Conservation (phyloP, 2,329 filamentous ascomycete genomes). For the Macrophomina tecta region DNA sequence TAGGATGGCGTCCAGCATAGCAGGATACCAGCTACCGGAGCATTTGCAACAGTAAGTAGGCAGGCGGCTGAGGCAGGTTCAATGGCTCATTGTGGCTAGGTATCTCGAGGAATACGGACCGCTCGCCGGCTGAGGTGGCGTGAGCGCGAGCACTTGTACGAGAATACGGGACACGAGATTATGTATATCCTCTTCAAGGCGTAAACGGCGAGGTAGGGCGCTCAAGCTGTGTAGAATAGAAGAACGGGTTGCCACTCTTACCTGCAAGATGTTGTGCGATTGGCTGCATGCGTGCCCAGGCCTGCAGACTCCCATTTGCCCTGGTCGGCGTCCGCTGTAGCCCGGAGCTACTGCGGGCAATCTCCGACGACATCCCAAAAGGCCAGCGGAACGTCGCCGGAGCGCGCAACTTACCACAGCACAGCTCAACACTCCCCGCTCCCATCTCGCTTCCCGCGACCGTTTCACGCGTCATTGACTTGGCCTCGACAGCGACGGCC, state of each 20-base stretch:
- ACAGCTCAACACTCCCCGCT: neutral
- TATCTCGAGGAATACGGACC: slow-evolving; percentile 55
- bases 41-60: slow-evolving; percentile 55
- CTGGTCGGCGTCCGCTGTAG: neutral
- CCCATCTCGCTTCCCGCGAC: neutral
- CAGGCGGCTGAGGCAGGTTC: neutral
- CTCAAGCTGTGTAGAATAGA: slow-evolving; percentile 8
- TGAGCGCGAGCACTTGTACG: neutral
- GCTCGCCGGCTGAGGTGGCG: slow-evolving; percentile 19
- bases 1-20: slow-evolving; percentile 49
- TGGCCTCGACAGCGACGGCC: slow-evolving; percentile 2
- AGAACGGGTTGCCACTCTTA: neutral
- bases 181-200: neutral
- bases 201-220: neutral
- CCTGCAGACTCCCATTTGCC: neutral
- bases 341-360: slow-evolving; percentile 1
- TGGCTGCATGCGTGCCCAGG: neutral
- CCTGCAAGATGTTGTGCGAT: neutral
- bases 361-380: slow-evolving; percentile 8
- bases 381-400: neutral
- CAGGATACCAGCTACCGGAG: slow-evolving; percentile 50
- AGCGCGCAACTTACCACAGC: neutral
- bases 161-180: slow-evolving; percentile 16
- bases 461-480: too few relatives aligned
- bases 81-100: slow-evolving; percentile 33